These are phyloP conservation scores for Coniochaeta ligniaria DNA, from an alignment of 2,329 filamentous ascomycete species.

Conservation along the genomic window DNA sequence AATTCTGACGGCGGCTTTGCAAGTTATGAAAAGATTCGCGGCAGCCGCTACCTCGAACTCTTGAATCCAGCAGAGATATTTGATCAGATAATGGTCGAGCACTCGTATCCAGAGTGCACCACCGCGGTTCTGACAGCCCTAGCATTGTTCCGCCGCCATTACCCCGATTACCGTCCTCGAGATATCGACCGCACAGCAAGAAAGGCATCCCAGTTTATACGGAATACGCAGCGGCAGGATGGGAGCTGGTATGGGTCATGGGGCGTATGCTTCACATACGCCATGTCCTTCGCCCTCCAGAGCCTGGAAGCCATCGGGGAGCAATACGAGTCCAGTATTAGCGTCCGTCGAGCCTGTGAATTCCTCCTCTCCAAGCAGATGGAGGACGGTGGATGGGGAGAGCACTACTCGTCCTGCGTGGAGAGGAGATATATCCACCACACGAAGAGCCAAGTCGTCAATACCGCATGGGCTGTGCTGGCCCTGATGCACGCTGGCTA, in stretches of 20 bases:
- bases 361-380: conserved; percentile 83
- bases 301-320: conserved; percentile 77
- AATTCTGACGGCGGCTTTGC: conserved; percentile 80
- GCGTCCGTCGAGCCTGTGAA: conserved; percentile 68
- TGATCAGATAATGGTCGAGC: conserved; percentile 95
- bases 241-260: conserved; percentile 98
- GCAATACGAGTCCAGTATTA: conserved; percentile 64
- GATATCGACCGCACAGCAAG: conserved; percentile 71
- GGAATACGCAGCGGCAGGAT: conserved; percentile 66
- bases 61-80: conserved; percentile 97
- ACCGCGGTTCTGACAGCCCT: conserved; percentile 88
- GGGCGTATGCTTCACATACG: conserved; percentile 98
- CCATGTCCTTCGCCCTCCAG: conserved; percentile 91
- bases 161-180: conserved; percentile 68
- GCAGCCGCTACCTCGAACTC: conserved; percentile 69
- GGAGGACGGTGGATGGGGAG: conserved; percentile 90
- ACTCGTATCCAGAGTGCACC: conserved; percentile 96
- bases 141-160: conserved; percentile 71
- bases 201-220: conserved; percentile 76
- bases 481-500: conserved; percentile 77
- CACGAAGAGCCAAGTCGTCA: conserved; percentile 65
- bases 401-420: conserved; percentile 56
- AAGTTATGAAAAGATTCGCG: conserved; percentile 81
- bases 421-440: too few species aligned
- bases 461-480: conserved; percentile 87